Conservation (phyloP, 192 early-diverging fungal genomes). For the Tieghemiomyces parasiticus region DNA sequence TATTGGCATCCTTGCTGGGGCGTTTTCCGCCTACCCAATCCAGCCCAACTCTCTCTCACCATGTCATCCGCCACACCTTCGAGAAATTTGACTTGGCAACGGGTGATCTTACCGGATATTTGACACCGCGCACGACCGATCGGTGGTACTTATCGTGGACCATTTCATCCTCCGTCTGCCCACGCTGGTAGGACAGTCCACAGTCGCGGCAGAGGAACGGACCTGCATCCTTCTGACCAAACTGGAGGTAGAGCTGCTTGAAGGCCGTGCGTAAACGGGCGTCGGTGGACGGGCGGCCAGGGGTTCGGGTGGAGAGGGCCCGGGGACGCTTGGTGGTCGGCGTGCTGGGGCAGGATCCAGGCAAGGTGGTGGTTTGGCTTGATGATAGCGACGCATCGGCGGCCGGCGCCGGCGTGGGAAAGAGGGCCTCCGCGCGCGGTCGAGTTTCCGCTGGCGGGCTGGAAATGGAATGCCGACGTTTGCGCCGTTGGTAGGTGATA, state of each 20-base stretch:
- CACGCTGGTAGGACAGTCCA: conserved; percentile 29
- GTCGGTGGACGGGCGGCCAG: neutral
- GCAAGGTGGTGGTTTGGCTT: neutral
- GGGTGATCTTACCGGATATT: neutral
- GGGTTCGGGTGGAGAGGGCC: neutral
- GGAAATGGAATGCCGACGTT: neutral
- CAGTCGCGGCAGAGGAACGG: conserved; percentile 20
- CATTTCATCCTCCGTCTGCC: conserved; percentile 24
- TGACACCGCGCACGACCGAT: conserved; percentile 1
- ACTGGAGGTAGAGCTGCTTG: conserved; percentile 28
- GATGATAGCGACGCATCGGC: neutral
- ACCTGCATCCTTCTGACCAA: conserved; percentile 23
- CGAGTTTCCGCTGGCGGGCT: neutral
- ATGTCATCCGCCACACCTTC: no score
- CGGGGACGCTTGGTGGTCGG: neutral
- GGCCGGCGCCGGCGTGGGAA: neutral
- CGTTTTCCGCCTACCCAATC: no score
- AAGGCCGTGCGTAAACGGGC: neutral
- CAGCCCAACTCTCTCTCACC: no score
- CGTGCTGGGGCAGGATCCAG: neutral
- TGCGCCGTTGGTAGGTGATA: conserved; percentile 1
- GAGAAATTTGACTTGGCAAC: no score
- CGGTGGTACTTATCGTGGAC: conserved; percentile 22
- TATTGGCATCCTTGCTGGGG: no score
- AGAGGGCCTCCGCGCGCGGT: neutral